Evolutionary conservation across 352 stramenopile genomes (phyloP), one percentile per base, ranked within the genome.

Genomic region (Aphanomyces invadans): DNA sequence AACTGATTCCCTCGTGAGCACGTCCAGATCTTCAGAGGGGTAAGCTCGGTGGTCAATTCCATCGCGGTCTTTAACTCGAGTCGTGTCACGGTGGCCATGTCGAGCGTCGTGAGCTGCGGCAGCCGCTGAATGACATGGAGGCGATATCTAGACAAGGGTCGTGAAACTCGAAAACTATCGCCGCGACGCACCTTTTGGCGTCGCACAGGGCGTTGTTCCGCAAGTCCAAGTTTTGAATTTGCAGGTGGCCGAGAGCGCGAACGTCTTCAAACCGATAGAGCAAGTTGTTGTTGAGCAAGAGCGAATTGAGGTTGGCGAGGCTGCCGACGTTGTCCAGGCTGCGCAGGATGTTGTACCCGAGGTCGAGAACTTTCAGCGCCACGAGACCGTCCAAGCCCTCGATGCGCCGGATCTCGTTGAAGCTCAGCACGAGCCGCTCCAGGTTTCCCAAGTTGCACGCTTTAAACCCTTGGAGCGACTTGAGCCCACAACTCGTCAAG

Each of bases 201-300:
- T 70, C 63, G 39, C 77, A 88, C 10, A 95, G 73, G 0, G 68
- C 28, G 29, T 95, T 95, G 53, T 89, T 90, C 25, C 79, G 77
- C 32, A 95, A 65, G 53, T 89, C 80, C 1, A 95, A 49, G 2
- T 63, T 65, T 12, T 57, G 66, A 1, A 95, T 62, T 36, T 54
- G 59, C 10, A 70, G 12, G 36, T 57, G 53, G 4, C 52, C 17
- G 9, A 74, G 23, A n/a, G 42, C 57, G 19, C 68, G 59, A 4
- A 93, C 63, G 61, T 91, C 74, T 32, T 78, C 74, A 44, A 92
- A 87, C 0, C 55, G 69, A 10, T 69, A 60, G 21, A 95, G 75
- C n/a, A 79, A 67, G 57, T 95, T 95, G 49, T 83, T 73, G 15
- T 77, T 86, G 5, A 81, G 46, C 56, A 91, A 79, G 2, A 95